Conservation (phyloP, 1,139 yeast species). For the Meyerozyma sp. region DNA sequence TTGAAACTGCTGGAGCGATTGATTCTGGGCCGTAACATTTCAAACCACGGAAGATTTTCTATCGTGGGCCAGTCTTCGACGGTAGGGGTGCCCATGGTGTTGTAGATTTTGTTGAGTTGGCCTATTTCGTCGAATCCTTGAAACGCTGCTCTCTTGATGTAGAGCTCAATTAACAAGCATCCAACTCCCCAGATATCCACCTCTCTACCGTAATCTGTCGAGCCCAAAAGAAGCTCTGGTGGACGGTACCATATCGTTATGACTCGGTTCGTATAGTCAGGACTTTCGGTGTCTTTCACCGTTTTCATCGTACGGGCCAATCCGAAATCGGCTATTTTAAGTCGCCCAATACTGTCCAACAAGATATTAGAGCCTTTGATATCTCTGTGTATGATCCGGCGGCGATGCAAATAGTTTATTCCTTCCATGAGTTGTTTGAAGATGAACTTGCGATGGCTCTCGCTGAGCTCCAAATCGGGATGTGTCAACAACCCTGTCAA, state of each 20-base stretch:
- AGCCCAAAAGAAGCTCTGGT: conserved; percentile 85
- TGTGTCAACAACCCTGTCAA: conserved; percentile 82
- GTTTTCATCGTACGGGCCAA: conserved; percentile 77
- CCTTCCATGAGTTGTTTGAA: conserved; percentile 78
- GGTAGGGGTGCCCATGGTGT: conserved; percentile 83
- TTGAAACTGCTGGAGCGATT: conserved; percentile 45
- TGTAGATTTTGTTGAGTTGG: conserved; percentile 72
- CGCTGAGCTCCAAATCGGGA: conserved; percentile 57
- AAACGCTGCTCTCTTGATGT: conserved; percentile 69
- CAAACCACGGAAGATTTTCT: conserved; percentile 85
- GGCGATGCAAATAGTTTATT: conserved; percentile 71
- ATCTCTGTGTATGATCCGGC: conserved; percentile 83
- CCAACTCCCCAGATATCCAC: conserved; percentile 98
- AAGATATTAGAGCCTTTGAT: conserved; percentile 91
- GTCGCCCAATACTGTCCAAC: conserved; percentile 61
- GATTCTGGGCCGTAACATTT: conserved; percentile 63
- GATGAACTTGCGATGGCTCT: conserved; percentile 69
- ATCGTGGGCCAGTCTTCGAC: conserved; percentile 73
- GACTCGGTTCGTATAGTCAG: conserved; percentile 88
- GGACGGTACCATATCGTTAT: conserved; percentile 97
- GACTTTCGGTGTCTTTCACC: conserved; percentile 44
- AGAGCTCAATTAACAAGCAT: conserved; percentile 79
- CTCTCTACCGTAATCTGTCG: conserved; percentile 84
- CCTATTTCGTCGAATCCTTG: conserved; percentile 87
- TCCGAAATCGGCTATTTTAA: conserved; percentile 93